These are phyloP conservation scores for Hypocreales sp. DNA, from an alignment of 2,329 filamentous ascomycete species.

Conservation along the genomic window DNA sequence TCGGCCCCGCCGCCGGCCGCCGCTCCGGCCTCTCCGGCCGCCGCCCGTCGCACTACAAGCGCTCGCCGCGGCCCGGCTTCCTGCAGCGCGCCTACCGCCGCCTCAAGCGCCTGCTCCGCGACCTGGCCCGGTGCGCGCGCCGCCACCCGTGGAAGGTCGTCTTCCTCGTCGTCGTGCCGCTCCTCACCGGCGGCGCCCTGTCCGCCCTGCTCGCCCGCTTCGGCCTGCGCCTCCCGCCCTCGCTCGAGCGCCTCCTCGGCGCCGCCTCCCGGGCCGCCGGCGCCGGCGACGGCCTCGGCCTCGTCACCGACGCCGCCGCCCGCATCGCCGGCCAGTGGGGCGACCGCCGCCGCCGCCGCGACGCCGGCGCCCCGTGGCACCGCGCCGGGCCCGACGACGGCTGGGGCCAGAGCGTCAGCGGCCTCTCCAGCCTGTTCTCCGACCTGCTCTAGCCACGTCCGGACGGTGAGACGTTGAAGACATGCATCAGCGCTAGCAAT, in stretches of 20 bases:
- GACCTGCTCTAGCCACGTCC: too few relatives aligned
- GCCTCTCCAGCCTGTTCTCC: constrained; percentile 27
- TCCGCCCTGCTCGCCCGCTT: constrained; percentile 64
- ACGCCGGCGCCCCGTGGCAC: neutral
- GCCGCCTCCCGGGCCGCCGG: constrained; percentile 33
- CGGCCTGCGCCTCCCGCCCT: constrained; percentile 58
- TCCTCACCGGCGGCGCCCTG: constrained; percentile 71
- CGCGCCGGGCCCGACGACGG: constrained; percentile 7
- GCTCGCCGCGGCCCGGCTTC: constrained; percentile 69
- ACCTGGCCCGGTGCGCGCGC: constrained; percentile 69
- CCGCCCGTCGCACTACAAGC: constrained; percentile 56
- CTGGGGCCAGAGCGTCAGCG: constrained; percentile 19
- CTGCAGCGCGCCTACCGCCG: constrained; percentile 57
- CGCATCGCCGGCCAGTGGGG: constrained; percentile 30
- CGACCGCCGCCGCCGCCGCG: neutral
- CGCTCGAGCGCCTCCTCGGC: constrained; percentile 43
- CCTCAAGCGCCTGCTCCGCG: constrained; percentile 63
- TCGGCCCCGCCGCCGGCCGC: constrained; percentile 27
- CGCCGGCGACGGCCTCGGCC: constrained; percentile 27
- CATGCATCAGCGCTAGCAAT: too few relatives aligned
- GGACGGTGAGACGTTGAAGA: too few relatives aligned
- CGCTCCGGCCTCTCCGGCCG: constrained; percentile 30
- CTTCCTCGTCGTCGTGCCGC: constrained; percentile 71
- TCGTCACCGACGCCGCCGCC: constrained; percentile 40
- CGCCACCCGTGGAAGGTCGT: constrained; percentile 79